Base-by-base conservation (phyloP, 768 basidiomycete genomes). In the Lactifluus pinguis region DNA sequence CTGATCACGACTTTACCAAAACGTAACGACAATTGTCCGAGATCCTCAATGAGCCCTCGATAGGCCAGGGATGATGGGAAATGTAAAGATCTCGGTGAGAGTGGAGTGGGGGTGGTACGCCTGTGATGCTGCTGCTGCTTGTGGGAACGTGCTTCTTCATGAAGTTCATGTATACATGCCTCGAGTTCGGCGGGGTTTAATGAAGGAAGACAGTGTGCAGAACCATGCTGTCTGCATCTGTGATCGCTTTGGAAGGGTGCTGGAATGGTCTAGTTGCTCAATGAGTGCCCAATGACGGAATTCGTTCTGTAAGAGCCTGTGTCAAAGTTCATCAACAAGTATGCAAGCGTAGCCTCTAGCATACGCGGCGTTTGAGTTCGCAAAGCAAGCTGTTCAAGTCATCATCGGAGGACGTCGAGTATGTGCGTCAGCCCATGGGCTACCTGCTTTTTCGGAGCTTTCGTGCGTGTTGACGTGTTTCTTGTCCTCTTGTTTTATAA, bases 81-180 rank as follows among this genome's bases (percentile, higher is more conserved):
- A 75, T 76, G 98, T 95, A 66, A 92, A 94, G 71, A 91, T 94
- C 79, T 99, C 97, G 1, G 97, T 98, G 74, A 80, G 93, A 48
- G 81, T 76, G 38, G 75, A 9, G 74, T 25, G 25, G 25, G 25
- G 25, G 25, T 25, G 25, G 25, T 25, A 25, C 25, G 25, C 25
- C 25, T 25, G 25, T 25, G 25, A 25, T 2, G 25, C 25, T 25
- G 25, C 25, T 25, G 25, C 25, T 25, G 25, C 25, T 25, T 25
- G 25, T 25, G 25, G 25, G 25, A 25, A 25, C 25, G 25, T 25
- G 25, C 25, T 82, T 88, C 79, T n/a, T n/a, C n/a, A n/a, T n/a
- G n/a, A n/a, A n/a, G n/a, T 94, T 89, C 97, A 98, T 98, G 76
- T 98, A 98, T n/a, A 74, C 98, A 99, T 21, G 92, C 85, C 77